A percentile compares a stretch with the other conserved stretches of the same genome.
Conservation (phyloP, 2,329 filamentous ascomycete species). For the Clonostachys sp. region DNA sequence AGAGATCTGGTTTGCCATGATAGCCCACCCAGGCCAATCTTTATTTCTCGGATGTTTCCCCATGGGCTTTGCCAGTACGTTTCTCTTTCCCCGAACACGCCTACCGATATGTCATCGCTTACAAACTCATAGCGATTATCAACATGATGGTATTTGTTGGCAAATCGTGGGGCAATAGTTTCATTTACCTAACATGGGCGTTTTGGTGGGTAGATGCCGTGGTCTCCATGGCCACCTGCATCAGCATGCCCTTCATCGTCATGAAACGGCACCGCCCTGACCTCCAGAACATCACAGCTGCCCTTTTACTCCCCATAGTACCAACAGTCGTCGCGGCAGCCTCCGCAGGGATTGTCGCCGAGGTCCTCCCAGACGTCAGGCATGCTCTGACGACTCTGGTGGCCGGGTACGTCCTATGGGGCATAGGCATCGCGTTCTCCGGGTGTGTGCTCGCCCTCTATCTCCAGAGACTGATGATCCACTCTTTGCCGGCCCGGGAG, state of each 20-base stretch:
- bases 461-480: constrained; percentile 62
- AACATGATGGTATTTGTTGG: constrained; percentile 60
- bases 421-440: constrained; percentile 51
- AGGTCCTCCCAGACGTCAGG: constrained; percentile 46
- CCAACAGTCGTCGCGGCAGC: constrained; percentile 62
- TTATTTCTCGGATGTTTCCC: constrained; percentile 66
- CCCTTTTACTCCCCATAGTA: constrained; percentile 62
- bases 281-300: constrained; percentile 57
- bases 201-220: constrained; percentile 55
- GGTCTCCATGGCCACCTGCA: constrained; percentile 46
- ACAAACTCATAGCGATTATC: constrained; percentile 41
- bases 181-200: constrained; percentile 49
- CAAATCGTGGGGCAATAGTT: constrained; percentile 53
- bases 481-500: constrained; percentile 62
- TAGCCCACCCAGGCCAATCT: constrained; percentile 60
- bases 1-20: constrained; percentile 61
- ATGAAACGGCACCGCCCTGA: constrained; percentile 38
- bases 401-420: constrained; percentile 65
- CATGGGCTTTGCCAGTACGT: constrained; percentile 58
- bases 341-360: constrained; percentile 59
- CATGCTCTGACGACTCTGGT: constrained; percentile 59
- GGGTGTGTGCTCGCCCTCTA: constrained; percentile 63
- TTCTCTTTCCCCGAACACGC: neutral
- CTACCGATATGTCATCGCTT: neutral
- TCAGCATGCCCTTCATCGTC: constrained; percentile 53